Conservation (phyloP, 805 yeast species). For the Naumovozyma castellii region DNA sequence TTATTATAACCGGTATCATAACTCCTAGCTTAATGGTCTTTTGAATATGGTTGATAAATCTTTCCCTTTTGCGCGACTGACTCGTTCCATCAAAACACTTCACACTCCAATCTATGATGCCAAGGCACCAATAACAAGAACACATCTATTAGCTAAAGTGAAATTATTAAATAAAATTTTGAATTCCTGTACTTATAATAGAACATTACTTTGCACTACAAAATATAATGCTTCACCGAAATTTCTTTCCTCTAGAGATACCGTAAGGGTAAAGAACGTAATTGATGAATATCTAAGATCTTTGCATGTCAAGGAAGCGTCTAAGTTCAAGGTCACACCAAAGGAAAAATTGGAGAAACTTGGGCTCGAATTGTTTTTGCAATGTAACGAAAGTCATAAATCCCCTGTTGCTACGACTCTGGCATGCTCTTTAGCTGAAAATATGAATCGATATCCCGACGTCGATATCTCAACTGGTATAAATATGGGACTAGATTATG, state of each 20-base stretch:
- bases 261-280: constrained; percentile 12
- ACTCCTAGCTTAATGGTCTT: too few relatives aligned
- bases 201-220: constrained; percentile 16
- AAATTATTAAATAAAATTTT: constrained; percentile 14
- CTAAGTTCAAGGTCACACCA: constrained; percentile 2
- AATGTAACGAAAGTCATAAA: constrained; percentile 13
- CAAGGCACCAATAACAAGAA: constrained; percentile 6
- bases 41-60: too few relatives aligned
- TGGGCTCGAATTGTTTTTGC: constrained; percentile 21
- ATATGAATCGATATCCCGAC: constrained; percentile 13
- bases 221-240: constrained; percentile 19
- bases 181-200: constrained; percentile 16
- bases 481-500: constrained; percentile 6
- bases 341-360: constrained; percentile 16
- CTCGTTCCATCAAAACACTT: constrained; percentile 22
- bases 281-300: constrained; percentile 15
- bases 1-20: too few relatives aligned
- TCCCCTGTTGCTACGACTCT: constrained; percentile 17
- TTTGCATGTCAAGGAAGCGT: constrained; percentile 14
- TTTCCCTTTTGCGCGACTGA: too few relatives aligned
- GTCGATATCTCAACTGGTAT: constrained; percentile 13
- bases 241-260: constrained; percentile 15
- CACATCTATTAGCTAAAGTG: constrained; percentile 13
- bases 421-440: constrained; percentile 10
- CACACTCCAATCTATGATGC: constrained; percentile 20